Evolutionary conservation across 2,329 filamentous ascomycete genomes (phyloP), one percentile per base, ranked within the genome.

Genomic region (Zalaria obscura): DNA sequence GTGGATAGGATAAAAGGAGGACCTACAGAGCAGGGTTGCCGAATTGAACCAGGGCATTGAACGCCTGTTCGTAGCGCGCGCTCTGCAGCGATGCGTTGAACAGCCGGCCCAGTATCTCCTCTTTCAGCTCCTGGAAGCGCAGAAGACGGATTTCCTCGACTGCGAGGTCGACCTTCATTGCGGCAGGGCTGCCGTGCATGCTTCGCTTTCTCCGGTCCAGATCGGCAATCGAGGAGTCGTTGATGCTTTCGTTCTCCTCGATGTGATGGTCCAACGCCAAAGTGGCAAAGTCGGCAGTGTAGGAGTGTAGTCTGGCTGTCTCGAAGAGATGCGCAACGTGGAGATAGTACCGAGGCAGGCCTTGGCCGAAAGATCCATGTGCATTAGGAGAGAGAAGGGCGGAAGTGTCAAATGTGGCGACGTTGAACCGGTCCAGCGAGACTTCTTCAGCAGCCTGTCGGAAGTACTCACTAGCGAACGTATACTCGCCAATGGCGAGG

Each of bases 301-400:
- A 83, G 2, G 83, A 82, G 58, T 83, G 84, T 0, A 80, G 78
- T 50, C 80, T 82, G 35, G 76, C 73, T 50, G 75, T 75, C 57
- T 95, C 88, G 55, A 83, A 96, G 1, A 98, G 70, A 18, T 76
- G 72, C 8, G 88, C 74, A 39, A 96, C 75, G 58, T 98, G 91
- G 35, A 80, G 77, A 59, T 93, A 93, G 63, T 95, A 98, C 47
- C 75, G 78, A 4, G 85, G 74, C 34, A 88, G 70, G 2, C 89
- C 91, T 42, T 76, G 75, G 55, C 87, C 71, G 54, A 81, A 78
- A 40, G 58, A 66, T 40, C 69, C 67, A 8, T 79, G 80, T 49
- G 94, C 85, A 2, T 80, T 76, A 25, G 85, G 76, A 41, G 83
- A 78, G 25, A 96, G 70, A 9, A 94, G 72, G 5, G 77, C 76